Conservation (phyloP, 805 yeast species). For the Candida odintsovae region DNA sequence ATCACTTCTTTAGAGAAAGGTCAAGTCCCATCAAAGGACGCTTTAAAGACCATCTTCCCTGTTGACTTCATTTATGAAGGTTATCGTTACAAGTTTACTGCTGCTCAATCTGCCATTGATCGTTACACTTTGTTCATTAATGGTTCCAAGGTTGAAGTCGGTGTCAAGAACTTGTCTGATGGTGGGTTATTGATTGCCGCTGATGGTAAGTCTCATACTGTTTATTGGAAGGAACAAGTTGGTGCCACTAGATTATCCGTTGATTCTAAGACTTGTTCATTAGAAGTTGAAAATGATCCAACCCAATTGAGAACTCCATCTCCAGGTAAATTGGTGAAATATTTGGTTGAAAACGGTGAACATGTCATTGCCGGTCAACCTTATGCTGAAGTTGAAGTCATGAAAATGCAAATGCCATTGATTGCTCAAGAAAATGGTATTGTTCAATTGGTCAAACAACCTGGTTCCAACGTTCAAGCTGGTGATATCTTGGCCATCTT, state of each 20-base stretch:
- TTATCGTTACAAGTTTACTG: slow-evolving; percentile 87
- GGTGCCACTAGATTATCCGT: slow-evolving; percentile 92
- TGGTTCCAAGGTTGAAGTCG: slow-evolving; percentile 85
- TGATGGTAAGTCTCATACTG: slow-evolving; percentile 90
- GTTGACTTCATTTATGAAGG: slow-evolving; percentile 96
- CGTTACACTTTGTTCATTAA: slow-evolving; percentile 85
- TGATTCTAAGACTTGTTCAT: slow-evolving; percentile 88
- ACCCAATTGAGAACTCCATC: slow-evolving; percentile 98
- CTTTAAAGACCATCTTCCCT: slow-evolving; percentile 82
- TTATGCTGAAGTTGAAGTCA: slow-evolving; percentile 97
- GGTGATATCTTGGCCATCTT: slow-evolving; percentile 96
- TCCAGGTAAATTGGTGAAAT: slow-evolving; percentile 95
- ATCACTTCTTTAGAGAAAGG: slow-evolving; percentile 83
- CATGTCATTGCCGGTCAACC: slow-evolving; percentile 89
- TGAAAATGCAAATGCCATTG: slow-evolving; percentile 99
- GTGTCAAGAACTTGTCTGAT: slow-evolving; percentile 84
- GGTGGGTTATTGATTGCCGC: slow-evolving; percentile 88
- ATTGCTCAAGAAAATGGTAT: slow-evolving; percentile 90
- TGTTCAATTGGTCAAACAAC: slow-evolving; percentile 91
- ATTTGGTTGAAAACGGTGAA: slow-evolving; percentile 91
- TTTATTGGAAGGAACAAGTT: slow-evolving; percentile 97
- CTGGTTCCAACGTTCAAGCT: slow-evolving; percentile 94
- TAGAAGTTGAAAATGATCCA: slow-evolving; percentile 96
- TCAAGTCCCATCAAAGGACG: slow-evolving; percentile 82
- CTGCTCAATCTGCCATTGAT: slow-evolving; percentile 85